These are phyloP conservation scores for Sphaerulina vaccinii DNA, from an alignment of 2,329 filamentous ascomycete species.

Conservation along the genomic window DNA sequence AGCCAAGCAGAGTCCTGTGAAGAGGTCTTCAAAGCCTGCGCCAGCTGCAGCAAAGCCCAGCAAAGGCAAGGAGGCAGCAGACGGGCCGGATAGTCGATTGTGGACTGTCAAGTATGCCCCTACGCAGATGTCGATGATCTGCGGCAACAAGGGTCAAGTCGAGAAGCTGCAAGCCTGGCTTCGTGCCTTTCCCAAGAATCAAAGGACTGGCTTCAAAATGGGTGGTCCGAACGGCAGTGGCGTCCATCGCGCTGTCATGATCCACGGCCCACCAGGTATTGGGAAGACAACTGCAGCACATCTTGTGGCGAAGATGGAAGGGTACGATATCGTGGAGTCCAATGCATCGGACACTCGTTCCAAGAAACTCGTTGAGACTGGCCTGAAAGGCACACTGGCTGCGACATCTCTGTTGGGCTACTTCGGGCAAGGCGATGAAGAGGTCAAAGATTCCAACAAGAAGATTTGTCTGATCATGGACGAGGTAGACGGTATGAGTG, in stretches of 20 bases:
- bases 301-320: conserved; percentile 86
- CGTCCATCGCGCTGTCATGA: conserved; percentile 81
- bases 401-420: conserved; percentile 91
- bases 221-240: conserved; percentile 83
- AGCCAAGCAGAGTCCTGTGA: conserved; percentile 44
- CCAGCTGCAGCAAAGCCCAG: conserved; percentile 40
- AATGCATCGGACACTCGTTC: conserved; percentile 95
- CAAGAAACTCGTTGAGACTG: conserved; percentile 89
- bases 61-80: conserved; percentile 39
- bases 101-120: conserved; percentile 97
- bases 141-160: conserved; percentile 87
- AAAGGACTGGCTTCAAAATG: conserved; percentile 77
- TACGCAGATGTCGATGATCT: conserved; percentile 79
- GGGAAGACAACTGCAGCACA: conserved; percentile 98
- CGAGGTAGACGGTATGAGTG: conserved; percentile 98
- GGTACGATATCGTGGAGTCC: conserved; percentile 89
- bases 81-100: conserved; percentile 60
- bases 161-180: conserved; percentile 90
- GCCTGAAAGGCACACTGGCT: conserved; percentile 85
- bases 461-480: conserved; percentile 98
- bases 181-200: conserved; percentile 73
- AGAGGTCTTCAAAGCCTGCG: conserved; percentile 41
- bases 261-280: conserved; percentile 92
- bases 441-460: conserved; percentile 77
- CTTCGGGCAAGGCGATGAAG: conserved; percentile 78